These are phyloP conservation scores for Suillus paluster DNA, from an alignment of 768 basidiomycete species.

Conservation along the genomic window DNA sequence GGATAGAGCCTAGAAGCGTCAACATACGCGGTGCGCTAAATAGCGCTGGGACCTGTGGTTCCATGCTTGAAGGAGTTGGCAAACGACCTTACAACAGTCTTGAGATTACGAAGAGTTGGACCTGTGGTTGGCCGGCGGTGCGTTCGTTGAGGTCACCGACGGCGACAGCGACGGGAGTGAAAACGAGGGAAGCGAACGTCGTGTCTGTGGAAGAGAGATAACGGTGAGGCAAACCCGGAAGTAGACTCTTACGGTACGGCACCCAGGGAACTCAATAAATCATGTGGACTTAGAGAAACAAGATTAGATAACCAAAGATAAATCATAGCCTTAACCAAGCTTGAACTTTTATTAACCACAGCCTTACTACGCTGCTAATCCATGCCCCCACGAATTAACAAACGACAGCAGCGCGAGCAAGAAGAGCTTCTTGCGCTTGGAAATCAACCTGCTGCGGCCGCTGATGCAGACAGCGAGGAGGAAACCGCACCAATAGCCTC, in stretches of 20 bases:
- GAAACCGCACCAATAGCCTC: constrained; percentile 14
- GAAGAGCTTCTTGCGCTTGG: constrained; percentile 74
- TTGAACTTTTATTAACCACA: neutral
- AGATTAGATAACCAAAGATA: constrained; percentile 3
- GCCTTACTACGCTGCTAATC: neutral
- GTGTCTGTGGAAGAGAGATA: neutral
- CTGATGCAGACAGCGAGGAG: constrained; percentile 41
- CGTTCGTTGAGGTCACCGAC: neutral
- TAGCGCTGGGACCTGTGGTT: constrained; percentile 32
- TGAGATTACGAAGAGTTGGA: neutral
- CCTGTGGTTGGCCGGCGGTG: no score
- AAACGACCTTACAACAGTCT: constrained; percentile 1
- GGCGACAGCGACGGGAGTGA: neutral
- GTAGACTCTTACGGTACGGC: no score
- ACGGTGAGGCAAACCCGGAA: neutral
- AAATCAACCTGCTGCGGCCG: constrained; percentile 26
- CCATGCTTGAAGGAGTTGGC: constrained; percentile 8
- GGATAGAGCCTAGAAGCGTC: constrained; percentile 57
- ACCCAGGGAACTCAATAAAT: no score
- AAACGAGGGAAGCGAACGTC: neutral
- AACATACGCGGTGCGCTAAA: constrained; percentile 47
- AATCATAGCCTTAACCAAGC: neutral
- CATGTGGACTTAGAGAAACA: neutral
- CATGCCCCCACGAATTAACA: constrained; percentile 80
- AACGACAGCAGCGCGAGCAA: constrained; percentile 84